Conservation (phyloP, 179 eudicot species). For the Beta corolliflora region DNA sequence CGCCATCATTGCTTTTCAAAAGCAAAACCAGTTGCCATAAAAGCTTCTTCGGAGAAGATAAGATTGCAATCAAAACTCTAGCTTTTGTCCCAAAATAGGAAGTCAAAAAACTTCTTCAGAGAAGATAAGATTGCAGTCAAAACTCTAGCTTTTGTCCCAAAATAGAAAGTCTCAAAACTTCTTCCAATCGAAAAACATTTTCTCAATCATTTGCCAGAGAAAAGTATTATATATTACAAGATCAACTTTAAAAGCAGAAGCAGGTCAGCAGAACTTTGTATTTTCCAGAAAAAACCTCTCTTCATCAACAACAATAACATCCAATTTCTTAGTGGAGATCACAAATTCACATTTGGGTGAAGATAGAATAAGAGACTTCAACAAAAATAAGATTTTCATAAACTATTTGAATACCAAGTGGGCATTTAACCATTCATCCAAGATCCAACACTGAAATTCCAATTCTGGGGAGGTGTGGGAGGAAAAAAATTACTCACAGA, state of each 20-base stretch:
- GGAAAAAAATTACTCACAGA: conserved; percentile 48
- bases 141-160: background rate
- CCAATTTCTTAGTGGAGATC: background rate
- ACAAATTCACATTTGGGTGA: background rate
- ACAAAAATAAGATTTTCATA: too few relatives aligned
- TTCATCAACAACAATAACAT: background rate
- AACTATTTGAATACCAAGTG: background rate
- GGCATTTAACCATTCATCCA: background rate
- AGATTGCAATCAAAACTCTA: background rate
- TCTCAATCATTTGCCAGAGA: background rate
- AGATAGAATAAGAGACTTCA: background rate
- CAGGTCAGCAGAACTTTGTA: background rate
- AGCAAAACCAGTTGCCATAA: background rate
- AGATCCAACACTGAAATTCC: background rate
- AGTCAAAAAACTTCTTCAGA: background rate
- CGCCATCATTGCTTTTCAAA: background rate
- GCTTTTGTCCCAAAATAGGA: background rate
- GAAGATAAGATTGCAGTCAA: background rate
- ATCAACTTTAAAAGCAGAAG: background rate
- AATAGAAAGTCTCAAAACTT: background rate
- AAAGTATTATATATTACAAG: background rate
- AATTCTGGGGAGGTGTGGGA: background rate
- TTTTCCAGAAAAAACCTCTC: background rate
- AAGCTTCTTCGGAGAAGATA: background rate
- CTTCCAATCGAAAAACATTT: background rate